These are phyloP conservation scores for Cystobasidiaceae sp. DNA, from an alignment of 1,284 basidiomycete genomes.

Conservation along the genomic window DNA sequence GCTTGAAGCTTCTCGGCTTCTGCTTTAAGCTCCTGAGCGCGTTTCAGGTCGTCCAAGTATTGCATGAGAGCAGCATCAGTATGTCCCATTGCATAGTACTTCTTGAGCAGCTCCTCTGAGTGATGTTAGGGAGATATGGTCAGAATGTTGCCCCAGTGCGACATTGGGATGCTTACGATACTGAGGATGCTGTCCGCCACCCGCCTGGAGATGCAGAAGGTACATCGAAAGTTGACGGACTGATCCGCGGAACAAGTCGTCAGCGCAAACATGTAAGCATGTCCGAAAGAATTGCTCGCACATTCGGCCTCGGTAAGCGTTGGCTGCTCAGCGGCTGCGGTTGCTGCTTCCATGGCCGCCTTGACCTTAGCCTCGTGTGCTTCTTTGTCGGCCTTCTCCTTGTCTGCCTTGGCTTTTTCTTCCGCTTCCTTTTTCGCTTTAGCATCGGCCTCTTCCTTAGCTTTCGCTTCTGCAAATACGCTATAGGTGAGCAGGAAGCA, in stretches of 20 bases:
- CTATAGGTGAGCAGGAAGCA: no score
- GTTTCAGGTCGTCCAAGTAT: not conserved
- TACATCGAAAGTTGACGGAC: not conserved
- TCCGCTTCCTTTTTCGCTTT: not conserved
- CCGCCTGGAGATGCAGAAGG: constrained; percentile 4
- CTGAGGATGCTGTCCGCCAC: not conserved
- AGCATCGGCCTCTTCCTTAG: not conserved
- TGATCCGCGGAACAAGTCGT: not conserved
- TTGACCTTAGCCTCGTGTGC: not conserved
- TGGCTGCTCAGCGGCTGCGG: no score
- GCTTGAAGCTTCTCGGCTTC: not conserved
- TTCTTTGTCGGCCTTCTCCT: not conserved
- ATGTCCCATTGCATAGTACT: not conserved
- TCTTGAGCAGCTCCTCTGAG: constrained; percentile 6
- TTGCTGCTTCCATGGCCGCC: not conserved
- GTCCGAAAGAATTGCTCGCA: not conserved
- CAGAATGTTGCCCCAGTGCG: no score
- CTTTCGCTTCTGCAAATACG: not conserved
- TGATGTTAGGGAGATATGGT: not conserved
- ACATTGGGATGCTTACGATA: not conserved
- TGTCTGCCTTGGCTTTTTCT: no score
- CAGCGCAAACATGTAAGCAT: no score
- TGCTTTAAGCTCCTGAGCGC: not conserved
- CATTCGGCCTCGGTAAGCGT: no score
- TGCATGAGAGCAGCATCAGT: not conserved